A percentile compares a stretch with the other conserved stretches of the same genome.
phyloP scores from a whole-genome alignment of 2,329 filamentous ascomycete genomes.

The Zymoseptoria passerinii region DNA sequence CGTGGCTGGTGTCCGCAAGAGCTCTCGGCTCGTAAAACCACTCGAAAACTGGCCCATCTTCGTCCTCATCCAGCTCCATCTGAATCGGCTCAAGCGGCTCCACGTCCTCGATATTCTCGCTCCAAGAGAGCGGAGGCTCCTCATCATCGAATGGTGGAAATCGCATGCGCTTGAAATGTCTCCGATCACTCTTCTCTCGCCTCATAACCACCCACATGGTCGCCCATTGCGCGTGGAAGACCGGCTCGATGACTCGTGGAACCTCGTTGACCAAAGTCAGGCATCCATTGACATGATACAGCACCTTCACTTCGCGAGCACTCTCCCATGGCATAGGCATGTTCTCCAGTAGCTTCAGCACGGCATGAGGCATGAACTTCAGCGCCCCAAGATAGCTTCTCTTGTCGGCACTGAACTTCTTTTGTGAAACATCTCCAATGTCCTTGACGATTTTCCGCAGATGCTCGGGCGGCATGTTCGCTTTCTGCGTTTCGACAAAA shows the following conservation, averaged over 20 bases:
- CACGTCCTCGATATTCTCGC: slow-evolving; percentile 97
- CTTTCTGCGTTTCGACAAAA: slow-evolving; percentile 96
- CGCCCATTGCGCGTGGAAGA: slow-evolving; percentile 97
- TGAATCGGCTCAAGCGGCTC: slow-evolving; percentile 96
- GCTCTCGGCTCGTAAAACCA: slow-evolving; percentile 98
- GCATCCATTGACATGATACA: slow-evolving; percentile 97
- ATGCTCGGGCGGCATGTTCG: slow-evolving; percentile 97
- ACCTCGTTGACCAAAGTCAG: slow-evolving; percentile 94
- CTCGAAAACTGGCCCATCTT: slow-evolving; percentile 83
- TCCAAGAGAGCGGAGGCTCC: slow-evolving; percentile 94
- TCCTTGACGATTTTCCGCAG: slow-evolving; percentile 96
- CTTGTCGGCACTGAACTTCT: slow-evolving; percentile 98
- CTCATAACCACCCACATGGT: slow-evolving; percentile 99
- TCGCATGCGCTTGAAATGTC: slow-evolving; percentile 97
- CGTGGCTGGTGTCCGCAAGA: slow-evolving; percentile 80
- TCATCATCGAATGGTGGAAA: slow-evolving; percentile 98
- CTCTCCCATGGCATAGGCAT: slow-evolving; percentile 99
- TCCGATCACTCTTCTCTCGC: slow-evolving; percentile 89
- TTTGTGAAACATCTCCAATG: slow-evolving; percentile 98
- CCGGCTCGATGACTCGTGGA: slow-evolving; percentile 91
- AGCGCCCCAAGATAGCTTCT: slow-evolving; percentile 92
- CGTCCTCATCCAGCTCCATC: slow-evolving; percentile 91
- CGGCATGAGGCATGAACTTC: slow-evolving; percentile 99
- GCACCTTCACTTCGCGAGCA: slow-evolving; percentile 87
- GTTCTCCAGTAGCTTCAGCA: slow-evolving; percentile 93